Evolutionary conservation across 495 filamentous ascomycete genomes (phyloP).

Genomic region (Neurospora sp.): DNA sequence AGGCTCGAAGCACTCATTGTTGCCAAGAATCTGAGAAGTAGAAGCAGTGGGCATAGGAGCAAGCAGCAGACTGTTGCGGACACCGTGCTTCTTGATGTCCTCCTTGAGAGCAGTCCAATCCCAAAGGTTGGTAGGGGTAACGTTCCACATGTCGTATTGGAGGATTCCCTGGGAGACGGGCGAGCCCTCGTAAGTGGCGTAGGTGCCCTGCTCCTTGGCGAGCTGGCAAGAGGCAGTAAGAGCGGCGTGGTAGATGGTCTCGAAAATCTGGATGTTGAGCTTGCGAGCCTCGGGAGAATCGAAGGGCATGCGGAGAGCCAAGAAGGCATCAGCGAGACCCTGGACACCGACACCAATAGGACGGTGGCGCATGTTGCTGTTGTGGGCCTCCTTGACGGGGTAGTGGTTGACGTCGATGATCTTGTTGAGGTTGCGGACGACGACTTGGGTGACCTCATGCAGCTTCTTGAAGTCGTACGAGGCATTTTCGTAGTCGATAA

Average conservation of each 20-base stretch:
- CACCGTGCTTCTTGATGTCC: constrained; percentile 79
- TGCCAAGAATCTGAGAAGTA: constrained; percentile 92
- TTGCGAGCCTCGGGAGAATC: constrained; percentile 88
- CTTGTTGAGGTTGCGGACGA: constrained; percentile 90
- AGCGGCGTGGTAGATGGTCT: constrained; percentile 97
- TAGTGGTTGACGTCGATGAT: constrained; percentile 98
- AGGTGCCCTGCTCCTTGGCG: constrained; percentile 71
- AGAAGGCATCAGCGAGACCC: constrained; percentile 97
- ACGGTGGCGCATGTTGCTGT: constrained; percentile 90
- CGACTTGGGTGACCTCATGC: constrained; percentile 81
- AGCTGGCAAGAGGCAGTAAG: constrained; percentile 81
- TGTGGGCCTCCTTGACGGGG: constrained; percentile 82
- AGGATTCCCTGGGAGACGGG: constrained; percentile 92
- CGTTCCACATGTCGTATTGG: constrained; percentile 98
- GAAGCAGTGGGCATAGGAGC: constrained; percentile 97
- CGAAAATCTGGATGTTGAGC: constrained; percentile 96
- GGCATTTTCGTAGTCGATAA: constrained; percentile 70
- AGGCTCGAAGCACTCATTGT: constrained; percentile 99
- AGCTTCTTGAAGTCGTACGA: constrained; percentile 91
- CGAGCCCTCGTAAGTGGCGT: constrained; percentile 84
- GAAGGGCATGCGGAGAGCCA: constrained; percentile 92
- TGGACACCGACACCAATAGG: constrained; percentile 95
- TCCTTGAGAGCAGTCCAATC: constrained; percentile 88
- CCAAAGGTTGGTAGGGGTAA: constrained; percentile 88
- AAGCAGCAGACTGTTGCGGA: constrained; percentile 88